Evolutionary conservation across 495 filamentous ascomycete genomes (phyloP), one percentile per base, ranked within the genome.

Genomic region (Lasiosphaeris hirsuta): DNA sequence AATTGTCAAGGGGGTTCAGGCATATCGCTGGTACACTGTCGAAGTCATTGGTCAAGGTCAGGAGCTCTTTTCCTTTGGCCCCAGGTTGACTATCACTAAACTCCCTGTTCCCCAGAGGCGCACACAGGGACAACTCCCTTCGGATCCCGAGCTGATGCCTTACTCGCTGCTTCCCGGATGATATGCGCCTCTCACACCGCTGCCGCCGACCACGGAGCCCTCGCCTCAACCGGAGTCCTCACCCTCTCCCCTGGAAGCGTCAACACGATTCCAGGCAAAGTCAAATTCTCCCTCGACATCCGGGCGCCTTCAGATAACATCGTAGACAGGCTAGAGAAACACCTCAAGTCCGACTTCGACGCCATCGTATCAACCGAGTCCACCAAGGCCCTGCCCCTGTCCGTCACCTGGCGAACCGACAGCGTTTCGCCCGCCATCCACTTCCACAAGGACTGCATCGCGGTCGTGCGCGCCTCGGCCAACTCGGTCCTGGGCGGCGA

Each of bases 121-220:
- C 89, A 92, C 63, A 90, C 88, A 0, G 89, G 89, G 1, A 90
- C 88, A 0, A 93, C 89, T 1, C 82, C 84, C 15, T 84, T 90
- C 40, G 56, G 61, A 19, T 72, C 75, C 48, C 72, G 84, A 5
- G 76, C 78, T 2, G 87, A 91, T 63, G 85, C 87, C 1, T 73
- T 92, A 51, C 82, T 89, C 52, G 77, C 82, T 9, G 85, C 87
- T 38, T 77, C 85, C 0, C 83, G 82, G 36, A 81, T 91, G 75
- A 89, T 94, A 60, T 72, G 85, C 4, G 78, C 82, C 49, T 81
- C 82, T 0, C 84, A 87, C 63, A 80, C 82, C 45, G 72, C 85
- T 1, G 89, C 88, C 11, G 78, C 77, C 2, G 63, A 72, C 41
- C 59, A 79, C 49, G 73, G 75, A 4, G 85, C 81, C 14, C 70